Evolutionary conservation across 2,329 filamentous ascomycete species (phyloP).

Genomic region (Aspergillus sojae): DNA sequence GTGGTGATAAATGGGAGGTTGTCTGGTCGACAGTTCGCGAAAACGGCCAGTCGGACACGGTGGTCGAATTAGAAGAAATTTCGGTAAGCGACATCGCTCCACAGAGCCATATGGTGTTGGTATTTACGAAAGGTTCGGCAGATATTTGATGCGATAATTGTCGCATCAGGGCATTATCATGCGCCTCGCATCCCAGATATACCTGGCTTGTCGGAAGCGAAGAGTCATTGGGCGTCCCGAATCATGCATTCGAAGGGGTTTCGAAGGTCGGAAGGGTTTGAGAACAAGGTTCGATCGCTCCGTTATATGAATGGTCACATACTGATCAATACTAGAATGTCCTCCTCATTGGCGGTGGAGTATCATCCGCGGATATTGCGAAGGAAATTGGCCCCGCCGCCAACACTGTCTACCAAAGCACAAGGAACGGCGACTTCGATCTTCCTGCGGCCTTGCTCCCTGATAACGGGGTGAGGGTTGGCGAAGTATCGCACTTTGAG

Average conservation of each 20-base stretch:
- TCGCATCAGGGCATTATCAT: constrained; percentile 60
- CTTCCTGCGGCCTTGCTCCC: constrained; percentile 58
- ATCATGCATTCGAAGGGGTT: constrained; percentile 58
- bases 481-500: constrained; percentile 55
- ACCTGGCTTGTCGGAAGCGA: constrained; percentile 51
- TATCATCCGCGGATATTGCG: constrained; percentile 59
- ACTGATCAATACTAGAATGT: constrained; percentile 47
- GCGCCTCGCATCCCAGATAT: constrained; percentile 54
- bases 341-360: constrained; percentile 58
- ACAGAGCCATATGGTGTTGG: not conserved
- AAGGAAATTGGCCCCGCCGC: constrained; percentile 53
- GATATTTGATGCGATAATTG: constrained; percentile 54
- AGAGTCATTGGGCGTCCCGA: constrained; percentile 47
- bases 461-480: constrained; percentile 54
- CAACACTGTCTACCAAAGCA: constrained; percentile 56
- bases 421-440: constrained; percentile 64
- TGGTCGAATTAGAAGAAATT: constrained; percentile 10
- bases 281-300: constrained; percentile 53
- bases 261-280: constrained; percentile 49
- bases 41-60: constrained; percentile 8
- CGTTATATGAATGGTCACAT: not conserved
- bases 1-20: constrained; percentile 54
- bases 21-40: constrained; percentile 49
- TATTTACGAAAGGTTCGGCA: constrained; percentile 2
- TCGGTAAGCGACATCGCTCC: constrained; percentile 7